phyloP scores from a whole-genome alignment of 176 grass and related monocot genomes.

The Phragmites australis region DNA sequence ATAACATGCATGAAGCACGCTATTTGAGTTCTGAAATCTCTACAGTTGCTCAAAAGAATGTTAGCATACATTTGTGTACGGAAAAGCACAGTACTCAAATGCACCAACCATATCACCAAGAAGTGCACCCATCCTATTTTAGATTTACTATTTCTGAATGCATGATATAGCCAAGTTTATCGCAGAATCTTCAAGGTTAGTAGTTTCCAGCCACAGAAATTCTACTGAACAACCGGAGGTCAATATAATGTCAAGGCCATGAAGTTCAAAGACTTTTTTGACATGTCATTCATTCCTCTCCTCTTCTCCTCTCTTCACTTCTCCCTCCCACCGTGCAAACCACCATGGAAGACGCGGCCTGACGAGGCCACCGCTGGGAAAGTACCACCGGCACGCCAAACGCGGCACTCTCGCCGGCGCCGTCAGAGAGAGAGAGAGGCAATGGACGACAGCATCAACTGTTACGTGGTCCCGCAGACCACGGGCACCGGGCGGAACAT shows the following conservation, averaged over 20 bases:
- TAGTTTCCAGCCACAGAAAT: slow-evolving; percentile 43
- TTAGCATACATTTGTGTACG: too few relatives aligned
- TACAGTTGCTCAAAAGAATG: too few relatives aligned
- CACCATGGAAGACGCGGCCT: slow-evolving; percentile 26
- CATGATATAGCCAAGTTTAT: not conserved
- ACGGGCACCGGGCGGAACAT: slow-evolving; percentile 43
- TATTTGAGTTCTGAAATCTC: too few relatives aligned
- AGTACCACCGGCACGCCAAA: not conserved
- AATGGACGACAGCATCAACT: slow-evolving; percentile 44
- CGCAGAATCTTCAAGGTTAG: not conserved
- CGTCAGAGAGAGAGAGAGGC: not conserved
- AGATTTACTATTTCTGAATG: slow-evolving; percentile 34
- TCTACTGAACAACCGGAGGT: slow-evolving; percentile 19
- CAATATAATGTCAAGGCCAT: slow-evolving; percentile 39
- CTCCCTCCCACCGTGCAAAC: slow-evolving; percentile 22
- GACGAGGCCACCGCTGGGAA: slow-evolving; percentile 6
- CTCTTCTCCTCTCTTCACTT: not conserved
- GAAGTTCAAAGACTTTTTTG: slow-evolving; percentile 33
- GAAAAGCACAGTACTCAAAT: too few relatives aligned
- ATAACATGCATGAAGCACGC: too few relatives aligned
- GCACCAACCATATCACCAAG: not conserved
- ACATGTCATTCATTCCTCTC: slow-evolving; percentile 33
- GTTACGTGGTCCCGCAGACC: slow-evolving; percentile 36
- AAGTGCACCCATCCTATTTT: not conserved
- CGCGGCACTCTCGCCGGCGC: not conserved